Conservation (phyloP, 2,329 filamentous ascomycete species). For the Leptographium wingfieldii region DNA sequence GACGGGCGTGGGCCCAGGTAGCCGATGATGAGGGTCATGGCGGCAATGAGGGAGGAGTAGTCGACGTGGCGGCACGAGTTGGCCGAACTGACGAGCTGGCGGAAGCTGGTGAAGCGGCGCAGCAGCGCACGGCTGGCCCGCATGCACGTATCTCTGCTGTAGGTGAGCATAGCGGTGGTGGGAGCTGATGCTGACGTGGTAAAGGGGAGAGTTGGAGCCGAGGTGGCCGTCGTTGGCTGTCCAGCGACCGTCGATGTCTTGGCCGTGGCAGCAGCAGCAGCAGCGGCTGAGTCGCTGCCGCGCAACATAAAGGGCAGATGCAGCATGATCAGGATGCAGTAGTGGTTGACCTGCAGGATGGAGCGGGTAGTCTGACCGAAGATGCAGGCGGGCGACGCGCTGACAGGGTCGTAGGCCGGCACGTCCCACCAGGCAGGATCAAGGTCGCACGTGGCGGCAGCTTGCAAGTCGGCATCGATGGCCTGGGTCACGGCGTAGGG, state of each 20-base stretch:
- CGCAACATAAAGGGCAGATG: constrained; percentile 42
- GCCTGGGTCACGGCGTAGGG: constrained; percentile 27
- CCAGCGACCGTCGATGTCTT: background rate
- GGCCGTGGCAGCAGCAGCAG: constrained; percentile 9
- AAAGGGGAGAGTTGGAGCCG: background rate
- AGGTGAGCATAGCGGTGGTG: constrained; percentile 9
- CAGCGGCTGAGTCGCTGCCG: constrained; percentile 13
- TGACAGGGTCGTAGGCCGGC: constrained; percentile 15
- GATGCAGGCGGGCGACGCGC: constrained; percentile 12
- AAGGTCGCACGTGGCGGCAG: constrained; percentile 24
- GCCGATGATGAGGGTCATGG: constrained; percentile 36
- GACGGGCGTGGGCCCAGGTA: constrained; percentile 27
- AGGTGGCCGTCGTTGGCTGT: background rate
- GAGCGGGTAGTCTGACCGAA: constrained; percentile 22
- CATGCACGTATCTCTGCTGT: constrained; percentile 35
- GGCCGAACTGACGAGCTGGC: constrained; percentile 23
- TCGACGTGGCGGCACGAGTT: constrained; percentile 36
- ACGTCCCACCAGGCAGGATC: constrained; percentile 35
- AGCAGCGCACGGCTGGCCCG: constrained; percentile 39
- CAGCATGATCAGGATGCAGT: constrained; percentile 36
- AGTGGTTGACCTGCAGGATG: constrained; percentile 37
- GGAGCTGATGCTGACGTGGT: background rate
- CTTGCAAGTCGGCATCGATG: constrained; percentile 35
- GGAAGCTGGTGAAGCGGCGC: constrained; percentile 33
- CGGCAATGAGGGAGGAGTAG: constrained; percentile 38